Evolutionary conservation across 352 stramenopile species (phyloP), one percentile per base, ranked within the genome.

Genomic region (Pythium sp.): DNA sequence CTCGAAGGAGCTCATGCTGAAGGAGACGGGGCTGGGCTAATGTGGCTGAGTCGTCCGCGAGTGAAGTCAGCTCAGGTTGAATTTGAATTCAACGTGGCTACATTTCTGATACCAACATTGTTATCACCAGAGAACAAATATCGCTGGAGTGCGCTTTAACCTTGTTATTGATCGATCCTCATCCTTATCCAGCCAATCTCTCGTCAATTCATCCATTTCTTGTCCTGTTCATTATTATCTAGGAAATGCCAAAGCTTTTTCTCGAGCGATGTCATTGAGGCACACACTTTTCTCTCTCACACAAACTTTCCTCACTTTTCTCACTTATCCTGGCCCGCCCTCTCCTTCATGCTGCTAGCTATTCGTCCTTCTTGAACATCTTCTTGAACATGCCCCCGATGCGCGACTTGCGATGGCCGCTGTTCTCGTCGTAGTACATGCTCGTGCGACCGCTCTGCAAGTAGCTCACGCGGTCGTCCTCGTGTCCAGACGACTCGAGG

Each of bases 371-470:
- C 79, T 93, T 94, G 81, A 94, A 94, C 84, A 94, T 94, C 68
- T 94, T 94, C 76, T 94, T 94, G 75, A 94, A 91, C 82, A 93
- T 92, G 71, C 87, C 84, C 57, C 87, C 85, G 49, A 94, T 89
- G 9, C 84, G 83, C 20, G 84, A 94, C 71, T 93, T 93, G 43
- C 87, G 84, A 43, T 86, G 80, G 8, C 62, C 65, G 7, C 71
- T 70, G 32, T 91, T 77, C 49, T 94, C 86, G 43, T 82, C 75
- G 68, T 84, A 86, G 72, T 88, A 86, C 43, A 90, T 72, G 71
- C 79, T 91, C 47, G 74, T 68, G 9, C 85, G 73, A 36, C 67
- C 58, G 28, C 56, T 61, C 51, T 66, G 65, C 26, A 64, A 47
- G 46, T 81, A 56, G 46, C 69, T 82, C 38, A 60, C 71, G 47